Conservation (phyloP, 495 filamentous ascomycete genomes). For the Aspergillus homomorphus region DNA sequence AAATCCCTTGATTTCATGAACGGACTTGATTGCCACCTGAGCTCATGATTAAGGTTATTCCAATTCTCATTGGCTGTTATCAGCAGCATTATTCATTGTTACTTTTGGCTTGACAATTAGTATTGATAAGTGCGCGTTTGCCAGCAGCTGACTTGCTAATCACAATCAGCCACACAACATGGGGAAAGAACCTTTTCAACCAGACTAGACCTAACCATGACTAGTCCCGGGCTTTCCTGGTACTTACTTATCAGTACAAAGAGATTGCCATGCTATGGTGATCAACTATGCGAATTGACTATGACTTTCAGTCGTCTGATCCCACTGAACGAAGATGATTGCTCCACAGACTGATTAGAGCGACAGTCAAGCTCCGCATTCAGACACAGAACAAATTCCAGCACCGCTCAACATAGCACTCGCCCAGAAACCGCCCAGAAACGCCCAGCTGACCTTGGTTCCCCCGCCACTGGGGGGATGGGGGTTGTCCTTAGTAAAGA, state of each 20-base stretch:
- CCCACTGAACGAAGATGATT: background rate
- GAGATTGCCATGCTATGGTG: too few relatives aligned
- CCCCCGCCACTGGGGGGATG: background rate
- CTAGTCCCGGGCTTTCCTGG: background rate
- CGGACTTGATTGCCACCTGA: background rate
- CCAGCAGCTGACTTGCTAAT: background rate
- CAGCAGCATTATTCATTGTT: slow-evolving; percentile 2
- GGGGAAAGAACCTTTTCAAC: background rate
- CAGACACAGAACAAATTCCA: background rate
- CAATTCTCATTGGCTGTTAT: background rate
- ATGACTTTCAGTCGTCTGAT: too few relatives aligned
- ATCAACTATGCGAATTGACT: too few relatives aligned
- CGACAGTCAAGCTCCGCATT: background rate
- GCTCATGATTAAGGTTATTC: background rate
- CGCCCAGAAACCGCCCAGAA: background rate
- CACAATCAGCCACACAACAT: background rate
- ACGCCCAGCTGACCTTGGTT: background rate
- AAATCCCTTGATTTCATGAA: background rate
- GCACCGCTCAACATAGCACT: too few relatives aligned
- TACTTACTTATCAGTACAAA: background rate
- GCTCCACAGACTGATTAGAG: background rate
- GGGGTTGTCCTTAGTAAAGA: too few relatives aligned
- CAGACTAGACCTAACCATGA: background rate
- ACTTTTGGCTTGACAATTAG: slow-evolving; percentile 1
- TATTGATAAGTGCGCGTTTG: background rate